Percentiles rank a stretch among this genome's conserved stretches.
Evolutionary conservation across 2,329 filamentous ascomycete genomes (phyloP).

Genomic region (Ophiostoma himal-ulmi): DNA sequence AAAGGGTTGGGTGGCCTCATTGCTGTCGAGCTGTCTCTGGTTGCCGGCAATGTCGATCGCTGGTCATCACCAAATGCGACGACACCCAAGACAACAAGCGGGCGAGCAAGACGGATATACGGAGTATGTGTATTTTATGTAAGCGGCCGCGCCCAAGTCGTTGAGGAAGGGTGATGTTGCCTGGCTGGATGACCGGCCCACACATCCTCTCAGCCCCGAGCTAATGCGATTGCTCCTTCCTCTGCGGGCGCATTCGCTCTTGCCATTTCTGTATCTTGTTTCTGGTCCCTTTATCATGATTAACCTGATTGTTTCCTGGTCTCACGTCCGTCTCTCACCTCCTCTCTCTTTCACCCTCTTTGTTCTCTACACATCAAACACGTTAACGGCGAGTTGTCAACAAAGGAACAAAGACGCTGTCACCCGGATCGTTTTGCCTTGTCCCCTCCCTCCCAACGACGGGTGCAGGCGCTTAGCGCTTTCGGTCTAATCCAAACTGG

Average conservation of each 20-base stretch:
- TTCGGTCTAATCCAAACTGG: slow-evolving; percentile 5
- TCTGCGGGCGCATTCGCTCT: background rate
- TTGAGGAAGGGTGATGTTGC: background rate
- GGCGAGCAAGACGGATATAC: background rate
- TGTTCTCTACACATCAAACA: background rate
- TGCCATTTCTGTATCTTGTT: background rate
- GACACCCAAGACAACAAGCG: background rate
- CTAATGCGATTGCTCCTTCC: slow-evolving; percentile 2
- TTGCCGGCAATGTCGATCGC: background rate
- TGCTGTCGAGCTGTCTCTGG: background rate
- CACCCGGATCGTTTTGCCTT: background rate
- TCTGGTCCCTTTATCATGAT: background rate
- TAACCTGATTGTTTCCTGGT: background rate
- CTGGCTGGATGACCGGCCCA: slow-evolving; percentile 1
- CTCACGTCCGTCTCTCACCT: background rate
- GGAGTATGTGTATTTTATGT: background rate
- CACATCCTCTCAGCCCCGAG: background rate
- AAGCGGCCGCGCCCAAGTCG: background rate
- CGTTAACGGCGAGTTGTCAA: background rate
- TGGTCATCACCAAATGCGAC: slow-evolving; percentile 10
- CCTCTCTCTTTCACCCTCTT: background rate
- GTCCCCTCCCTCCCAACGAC: slow-evolving; percentile 10
- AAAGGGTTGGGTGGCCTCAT: background rate
- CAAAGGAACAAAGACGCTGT: slow-evolving; percentile 2
- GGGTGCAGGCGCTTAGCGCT: slow-evolving; percentile 20